Base-by-base conservation (phyloP, 805 yeast species). In the Wickerhamiella alocasiicola region DNA sequence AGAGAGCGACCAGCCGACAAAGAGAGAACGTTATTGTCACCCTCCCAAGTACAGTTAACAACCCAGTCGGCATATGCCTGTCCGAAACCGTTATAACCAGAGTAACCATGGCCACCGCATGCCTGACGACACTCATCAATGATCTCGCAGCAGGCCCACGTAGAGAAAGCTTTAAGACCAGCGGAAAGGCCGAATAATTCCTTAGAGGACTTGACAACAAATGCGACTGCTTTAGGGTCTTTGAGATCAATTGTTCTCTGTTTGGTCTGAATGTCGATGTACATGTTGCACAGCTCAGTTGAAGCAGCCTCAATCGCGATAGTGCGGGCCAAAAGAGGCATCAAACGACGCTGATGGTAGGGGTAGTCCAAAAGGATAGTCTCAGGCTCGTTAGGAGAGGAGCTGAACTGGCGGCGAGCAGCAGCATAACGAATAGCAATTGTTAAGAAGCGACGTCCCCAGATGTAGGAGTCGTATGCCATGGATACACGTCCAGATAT, bases 21-120 rank as follows among this genome's bases (percentile, higher is more conserved):
- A 3, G 81, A 78, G 49, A 83, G 67, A 31, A 83, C 79, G 54
- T 74, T 82, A 64, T 83, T 83, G 60, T 83, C 94, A 59, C 94
- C 94, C 65, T 83, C 94, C 94, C 94, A 83, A 13, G 94, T 83
- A 61, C 93, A 82, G 62, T 83, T 94, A 27, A 83, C 94, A 12
- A 79, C 91, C 81, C 91, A 84, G 57, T 83, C 94, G 45, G 71
- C 70, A 64, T 72, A 81, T 11, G 83, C 84, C 56, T 78, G 81
- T 29, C 88, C 94, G 56, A 83, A 79, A 2, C 83, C 93, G 46
- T 81, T 71, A 59, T 83, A 83, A 11, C 82, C 71, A 21, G 88
- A 81, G 60, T 82, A 83, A 27, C 94, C 94, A 59, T 81, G 94
- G 19, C 94, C 94, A 55, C 94, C 94, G 62, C 93, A 82, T 2